Evolutionary conservation across 805 yeast species (phyloP), one percentile per base, ranked within the genome.

Genomic region (Ogataea sp.): DNA sequence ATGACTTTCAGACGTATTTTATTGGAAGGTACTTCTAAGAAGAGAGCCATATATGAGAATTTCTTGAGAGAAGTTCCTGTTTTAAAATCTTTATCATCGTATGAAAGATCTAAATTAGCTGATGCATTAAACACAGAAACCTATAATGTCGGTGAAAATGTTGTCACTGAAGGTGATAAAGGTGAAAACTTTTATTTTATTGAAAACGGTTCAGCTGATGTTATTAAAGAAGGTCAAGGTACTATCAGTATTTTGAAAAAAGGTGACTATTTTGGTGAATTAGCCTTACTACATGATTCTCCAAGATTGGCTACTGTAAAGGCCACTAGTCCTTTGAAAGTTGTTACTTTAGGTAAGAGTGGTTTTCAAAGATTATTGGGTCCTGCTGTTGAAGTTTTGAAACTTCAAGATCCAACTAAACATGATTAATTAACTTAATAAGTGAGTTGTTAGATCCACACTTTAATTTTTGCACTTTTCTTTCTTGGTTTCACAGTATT

Each of bases 251-350:
- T 66, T 14, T 68, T 87, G 43, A 63, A 71, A 34, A 78, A 83
- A 53, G 97, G 97, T 46, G 95, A 83, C 58, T 93, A 93, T 65
- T 93, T 93, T 61, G 98, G 98, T 48, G 98, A 93, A 65, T 79
- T 93, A 46, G 97, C 98, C 3, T 68, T 93, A 51, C 70, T 93
- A 50, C 83, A 89, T 53, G 96, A 93, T 57, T 67, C 79, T 42
- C 97, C 97, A 45, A 78, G 98, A 62, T 93, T 85, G 57, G 98
- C 98, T 25, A 83, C 96, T 5, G 93, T 93, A 29, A 77, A 71
- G 38, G 96, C 96, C 1, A 66, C 71, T 15, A 73, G 81, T 37
- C 69, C 70, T 32, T 79, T 93, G 23, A 84, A 84, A 53, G 95
- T 89, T 30, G 97, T 94, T n/a, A 82, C 93, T 3, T 71, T 93